Percentiles rank a stretch among this genome's conserved stretches.
These are phyloP conservation scores for Marasmius tenuissimus DNA, from an alignment of 1,284 basidiomycete species.

Conservation along the genomic window DNA sequence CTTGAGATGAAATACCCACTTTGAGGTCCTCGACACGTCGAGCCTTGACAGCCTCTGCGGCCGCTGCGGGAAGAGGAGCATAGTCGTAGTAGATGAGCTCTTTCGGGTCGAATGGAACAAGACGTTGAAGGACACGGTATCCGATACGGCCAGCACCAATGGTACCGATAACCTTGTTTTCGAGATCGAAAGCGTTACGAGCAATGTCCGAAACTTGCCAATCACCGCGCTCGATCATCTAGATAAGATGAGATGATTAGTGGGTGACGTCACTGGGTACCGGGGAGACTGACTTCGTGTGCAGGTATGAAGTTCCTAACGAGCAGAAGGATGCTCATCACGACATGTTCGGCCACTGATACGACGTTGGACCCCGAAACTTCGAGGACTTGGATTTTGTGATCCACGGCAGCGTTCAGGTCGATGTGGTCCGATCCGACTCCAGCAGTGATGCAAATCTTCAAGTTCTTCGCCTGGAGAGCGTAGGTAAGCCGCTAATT, in stretches of 20 bases:
- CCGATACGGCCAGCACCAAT: slow-evolving; percentile 89
- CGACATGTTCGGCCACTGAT: slow-evolving; percentile 90
- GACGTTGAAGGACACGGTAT: slow-evolving; percentile 86
- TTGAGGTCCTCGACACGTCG: slow-evolving; percentile 83
- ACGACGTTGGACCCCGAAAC: slow-evolving; percentile 84
- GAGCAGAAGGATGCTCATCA: slow-evolving; percentile 77
- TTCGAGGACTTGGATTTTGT: slow-evolving; percentile 81
- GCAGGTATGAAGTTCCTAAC: slow-evolving; percentile 87
- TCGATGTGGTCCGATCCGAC: slow-evolving; percentile 95
- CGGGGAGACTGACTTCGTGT: slow-evolving; percentile 56
- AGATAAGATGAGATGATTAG: slow-evolving; percentile 7
- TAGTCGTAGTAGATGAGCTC: slow-evolving; percentile 96
- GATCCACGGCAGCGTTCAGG: slow-evolving; percentile 84
- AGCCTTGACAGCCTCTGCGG: slow-evolving; percentile 70
- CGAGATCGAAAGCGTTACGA: slow-evolving; percentile 84
- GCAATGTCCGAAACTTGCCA: slow-evolving; percentile 87
- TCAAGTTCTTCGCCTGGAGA: slow-evolving; percentile 82
- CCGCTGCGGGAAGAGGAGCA: slow-evolving; percentile 74
- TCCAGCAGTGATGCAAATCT: slow-evolving; percentile 91
- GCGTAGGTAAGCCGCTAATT: background rate
- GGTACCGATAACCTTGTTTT: slow-evolving; percentile 89
- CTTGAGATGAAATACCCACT: slow-evolving; percentile 18
- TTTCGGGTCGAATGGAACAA: slow-evolving; percentile 87
- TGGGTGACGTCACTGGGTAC: background rate
- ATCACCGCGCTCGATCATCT: slow-evolving; percentile 84